These are phyloP conservation scores for Brachypodium distachyon DNA, from an alignment of 202 grass and related monocot species.

Conservation along the genomic window DNA sequence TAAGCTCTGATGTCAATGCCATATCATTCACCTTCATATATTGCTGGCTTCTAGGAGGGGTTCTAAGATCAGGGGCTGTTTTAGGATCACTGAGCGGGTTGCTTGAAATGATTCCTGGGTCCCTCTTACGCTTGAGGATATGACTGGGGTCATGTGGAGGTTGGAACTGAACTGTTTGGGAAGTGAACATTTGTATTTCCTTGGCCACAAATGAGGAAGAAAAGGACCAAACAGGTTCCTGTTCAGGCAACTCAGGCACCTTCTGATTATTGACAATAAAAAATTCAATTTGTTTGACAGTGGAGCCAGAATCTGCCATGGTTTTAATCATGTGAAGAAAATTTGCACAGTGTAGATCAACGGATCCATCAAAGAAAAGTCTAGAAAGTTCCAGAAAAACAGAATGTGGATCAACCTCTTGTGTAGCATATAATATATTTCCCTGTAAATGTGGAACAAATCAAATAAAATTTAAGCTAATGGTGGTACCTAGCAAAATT, in stretches of 20 bases:
- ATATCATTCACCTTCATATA: constrained; percentile 10
- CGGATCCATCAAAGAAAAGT: constrained; percentile 79
- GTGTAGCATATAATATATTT: constrained; percentile 52
- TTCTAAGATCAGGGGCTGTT: constrained; percentile 40
- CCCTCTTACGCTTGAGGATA: constrained; percentile 17
- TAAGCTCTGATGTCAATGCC: background rate
- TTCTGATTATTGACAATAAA: constrained; percentile 81
- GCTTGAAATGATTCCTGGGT: constrained; percentile 19
- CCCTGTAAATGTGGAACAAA: constrained; percentile 52
- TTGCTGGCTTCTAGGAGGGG: constrained; percentile 19
- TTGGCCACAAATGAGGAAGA: constrained; percentile 23
- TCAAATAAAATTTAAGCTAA: constrained; percentile 1
- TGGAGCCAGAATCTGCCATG: constrained; percentile 66
- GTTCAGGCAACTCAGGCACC: constrained; percentile 49
- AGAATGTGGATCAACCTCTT: constrained; percentile 58
- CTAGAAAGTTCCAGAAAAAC: constrained; percentile 80
- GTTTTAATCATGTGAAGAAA: constrained; percentile 94
- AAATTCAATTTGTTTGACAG: constrained; percentile 53
- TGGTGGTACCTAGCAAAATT: background rate
- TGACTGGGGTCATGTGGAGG: constrained; percentile 15
- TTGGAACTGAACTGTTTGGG: background rate
- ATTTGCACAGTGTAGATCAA: constrained; percentile 79
- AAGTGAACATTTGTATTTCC: constrained; percentile 2
- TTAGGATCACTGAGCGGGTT: constrained; percentile 52
- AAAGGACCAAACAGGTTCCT: constrained; percentile 68